Base-by-base conservation (phyloP, 164 flowering plant genomes). In the Malania oleifera region DNA sequence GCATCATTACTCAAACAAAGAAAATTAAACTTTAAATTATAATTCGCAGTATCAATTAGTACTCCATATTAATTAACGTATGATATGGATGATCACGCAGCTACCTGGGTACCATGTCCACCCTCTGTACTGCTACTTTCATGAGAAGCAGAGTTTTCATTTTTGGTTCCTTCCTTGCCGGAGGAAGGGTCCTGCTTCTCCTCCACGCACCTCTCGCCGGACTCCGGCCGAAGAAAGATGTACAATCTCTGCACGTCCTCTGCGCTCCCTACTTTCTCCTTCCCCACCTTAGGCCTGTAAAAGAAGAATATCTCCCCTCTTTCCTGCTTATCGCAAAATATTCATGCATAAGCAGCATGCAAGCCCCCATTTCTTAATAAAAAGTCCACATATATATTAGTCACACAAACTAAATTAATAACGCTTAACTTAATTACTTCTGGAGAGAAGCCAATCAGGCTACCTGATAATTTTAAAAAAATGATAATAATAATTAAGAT, bases 291-390 rank as follows among this genome's bases (percentile, higher is more conserved):
- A 2, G 90, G 92, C 70, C 92, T 75, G 56, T 87, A 82, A 53
- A 87, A 90, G 81, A 89, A 85, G 82, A 77, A 87, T 43, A 87
- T 85, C 23, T 83, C 89, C 11, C 90, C 95, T 54, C 86, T 82
- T 75, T 87, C 95, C 87, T 84, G 47, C 60, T 70, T 34, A 1
- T 43, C 22, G 1, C 28, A 38, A n/a, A n/a, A 38, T 25, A n/a
- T 2, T 46, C 31, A 52, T 1, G 37, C 9, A 47, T 2, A 5
- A 15, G 27, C 45, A 25, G 35, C 35, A 31, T 31, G n/a, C n/a
- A n/a, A n/a, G n/a, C n/a, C n/a, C n/a, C n/a, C n/a, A n/a, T n/a
- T n/a, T n/a, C n/a, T n/a, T n/a, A n/a, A n/a, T n/a, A n/a, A n/a
- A n/a, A n/a, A n/a, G n/a, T n/a, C n/a, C n/a, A n/a, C n/a, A n/a